Conservation (phyloP, 257 asterid species). For the Scutellaria galericulata region DNA sequence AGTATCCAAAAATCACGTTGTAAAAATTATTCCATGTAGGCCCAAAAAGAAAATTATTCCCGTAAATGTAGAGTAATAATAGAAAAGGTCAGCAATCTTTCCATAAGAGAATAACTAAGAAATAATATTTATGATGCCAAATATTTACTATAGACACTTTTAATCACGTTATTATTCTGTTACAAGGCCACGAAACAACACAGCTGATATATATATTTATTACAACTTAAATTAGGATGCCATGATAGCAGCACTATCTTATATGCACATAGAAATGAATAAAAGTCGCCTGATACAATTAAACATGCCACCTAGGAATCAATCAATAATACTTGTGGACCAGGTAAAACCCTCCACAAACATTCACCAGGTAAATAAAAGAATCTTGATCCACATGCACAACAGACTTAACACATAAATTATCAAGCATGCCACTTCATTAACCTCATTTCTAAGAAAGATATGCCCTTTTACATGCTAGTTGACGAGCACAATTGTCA, state of each 20-base stretch:
- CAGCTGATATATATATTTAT: not conserved
- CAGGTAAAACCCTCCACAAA: slow-evolving; percentile 2
- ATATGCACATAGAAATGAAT: not conserved
- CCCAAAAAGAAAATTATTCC: slow-evolving; percentile 12
- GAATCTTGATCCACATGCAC: not conserved
- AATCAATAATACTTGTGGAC: not conserved
- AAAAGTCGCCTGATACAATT: not conserved
- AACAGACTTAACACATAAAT: slow-evolving; percentile 22
- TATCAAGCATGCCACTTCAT: not conserved
- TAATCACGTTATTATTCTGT: not conserved
- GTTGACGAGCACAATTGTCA: slow-evolving; percentile 11
- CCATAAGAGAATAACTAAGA: not conserved
- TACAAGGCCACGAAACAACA: not conserved
- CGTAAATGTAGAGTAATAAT: not conserved
- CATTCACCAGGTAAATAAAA: slow-evolving; percentile 2
- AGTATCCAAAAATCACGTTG: slow-evolving; percentile 1
- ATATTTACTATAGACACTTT: not conserved
- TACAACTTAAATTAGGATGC: not conserved
- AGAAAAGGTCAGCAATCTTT: not conserved
- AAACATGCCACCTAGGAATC: not conserved
- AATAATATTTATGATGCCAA: not conserved
- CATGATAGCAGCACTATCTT: slow-evolving; percentile 9
- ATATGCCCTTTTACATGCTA: not conserved
- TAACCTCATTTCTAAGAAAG: slow-evolving; percentile 5
- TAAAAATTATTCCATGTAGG: not conserved